Base-by-base conservation (phyloP, 2,329 filamentous ascomycete species). In the Nemania bipapillata region DNA sequence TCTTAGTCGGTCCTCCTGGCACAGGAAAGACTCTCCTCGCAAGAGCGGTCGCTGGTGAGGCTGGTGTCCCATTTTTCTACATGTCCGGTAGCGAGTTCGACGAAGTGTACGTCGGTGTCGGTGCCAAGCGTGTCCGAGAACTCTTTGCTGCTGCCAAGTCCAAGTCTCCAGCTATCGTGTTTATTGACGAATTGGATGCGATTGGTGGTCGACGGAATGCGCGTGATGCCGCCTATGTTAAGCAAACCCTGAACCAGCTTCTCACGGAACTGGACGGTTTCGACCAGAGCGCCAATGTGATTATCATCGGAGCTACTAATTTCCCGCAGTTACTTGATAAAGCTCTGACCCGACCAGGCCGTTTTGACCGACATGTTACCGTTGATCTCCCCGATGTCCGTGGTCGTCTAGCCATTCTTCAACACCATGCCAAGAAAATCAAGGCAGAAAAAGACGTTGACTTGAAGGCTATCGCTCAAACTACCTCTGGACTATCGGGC, bases 1-100 rank as follows among this genome's bases (percentile, higher is more conserved):
- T 99, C 58, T 88, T 99, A 26, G 93, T 97, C 77, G 96, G 96
- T 0, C 96, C 96, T 77, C 96, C 96, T 60, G 96, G 96, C 83
- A 99, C 96, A 69, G 96, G 96, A 83, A 99, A 99, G 83, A 99
- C 96, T 12, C 88, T 99, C 47, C 88, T 99, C 69, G 96, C 96
- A 71, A 91, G 96, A 76, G 96, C 96, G 63, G 96, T 99, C 69
- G 96, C 96, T 55, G 96, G 96, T 60, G 96, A 99, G 83, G 94
- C 96, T 62, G 96, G 95, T 64, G 96, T 99, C 20, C 96, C 96
- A 1, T 99, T 99, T 86, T 99, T 98, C 86, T 99, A 97, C 86
- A 98, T 99, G 95, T 99, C 96, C 77, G 96, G 96, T 58, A 97
- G 93, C 66, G 96, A 99, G 80, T 99, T 99, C 78, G 96, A 99